Base-by-base conservation (phyloP, 2,329 filamentous ascomycete species). In the Tolypocladium tundrense region DNA sequence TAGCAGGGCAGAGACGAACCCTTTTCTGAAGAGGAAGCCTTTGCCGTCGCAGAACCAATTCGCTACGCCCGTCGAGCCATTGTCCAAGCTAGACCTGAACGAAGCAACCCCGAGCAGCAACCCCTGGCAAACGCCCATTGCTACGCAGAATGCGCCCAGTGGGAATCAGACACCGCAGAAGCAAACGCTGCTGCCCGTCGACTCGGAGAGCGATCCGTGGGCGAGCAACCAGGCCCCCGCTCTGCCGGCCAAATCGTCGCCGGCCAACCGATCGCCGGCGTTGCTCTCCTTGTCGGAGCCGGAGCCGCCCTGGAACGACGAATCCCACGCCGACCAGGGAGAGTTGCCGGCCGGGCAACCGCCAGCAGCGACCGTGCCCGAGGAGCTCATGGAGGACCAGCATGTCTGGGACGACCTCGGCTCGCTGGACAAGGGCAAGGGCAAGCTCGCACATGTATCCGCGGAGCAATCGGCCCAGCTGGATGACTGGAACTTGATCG, bases 401-500 rank as follows among this genome's bases (percentile, higher is more conserved):
- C 70, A 80, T 59, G 76, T 75, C 0, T 83, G 80, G 81, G 77
- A 81, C 56, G 79, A 81, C 42, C 56, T 78, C 14, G 72, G 70
- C 7, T 64, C 67, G 0, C 56, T 66, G 6, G 70, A 71, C 31
- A 79, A 79, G 59, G 77, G 71, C 1, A 81, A 79, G 57, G 70
- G 65, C 3, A 74, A 69, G 31, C 70, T 70, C 1, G 61, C 66
- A 4, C 61, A 53, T n/a, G 53, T 60, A 13, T 58, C 63, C 4
- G 60, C 64, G 1, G 56, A 53, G 1, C 60, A 67, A n/a, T 35
- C 63, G 33, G 56, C 60, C 13, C 64, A 61, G 14, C 54, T 70
- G 9, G 76, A 81, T 7, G 79, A 77, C 43, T 83, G 80, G 80
- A 81, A 78, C 57, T 59, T 82, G 57, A 75, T 82, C 53, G 80